Evolutionary conservation across 2,329 filamentous ascomycete species (phyloP).

Genomic region (Colletotrichum shisoi): DNA sequence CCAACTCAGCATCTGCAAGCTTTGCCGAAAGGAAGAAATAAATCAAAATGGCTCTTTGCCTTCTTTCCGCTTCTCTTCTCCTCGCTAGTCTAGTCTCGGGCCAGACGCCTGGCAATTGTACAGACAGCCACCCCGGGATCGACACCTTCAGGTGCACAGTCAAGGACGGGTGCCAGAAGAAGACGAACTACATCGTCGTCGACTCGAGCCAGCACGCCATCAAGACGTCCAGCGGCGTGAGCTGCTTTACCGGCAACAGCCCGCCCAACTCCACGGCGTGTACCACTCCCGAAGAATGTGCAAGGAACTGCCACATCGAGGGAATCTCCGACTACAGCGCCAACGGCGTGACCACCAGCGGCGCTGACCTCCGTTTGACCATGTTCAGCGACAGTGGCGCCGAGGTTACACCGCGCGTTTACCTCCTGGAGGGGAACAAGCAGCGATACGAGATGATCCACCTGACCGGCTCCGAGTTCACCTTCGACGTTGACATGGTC

Average conservation of each 20-base stretch:
- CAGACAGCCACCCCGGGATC: constrained; percentile 58
- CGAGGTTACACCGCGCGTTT: constrained; percentile 56
- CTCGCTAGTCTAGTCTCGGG: constrained; percentile 29
- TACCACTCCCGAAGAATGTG: constrained; percentile 56
- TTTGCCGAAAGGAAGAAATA: background rate
- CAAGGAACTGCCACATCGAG: constrained; percentile 60
- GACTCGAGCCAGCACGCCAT: constrained; percentile 56
- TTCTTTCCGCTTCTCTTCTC: constrained; percentile 32
- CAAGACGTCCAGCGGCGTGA: constrained; percentile 42
- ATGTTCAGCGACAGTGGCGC: constrained; percentile 42
- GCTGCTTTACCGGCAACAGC: constrained; percentile 43
- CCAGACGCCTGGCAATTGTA: constrained; percentile 38
- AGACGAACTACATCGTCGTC: constrained; percentile 60
- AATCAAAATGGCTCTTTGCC: constrained; percentile 27
- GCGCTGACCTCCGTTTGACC: constrained; percentile 43
- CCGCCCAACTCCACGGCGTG: constrained; percentile 52
- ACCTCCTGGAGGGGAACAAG: constrained; percentile 62
- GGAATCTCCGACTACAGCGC: constrained; percentile 56
- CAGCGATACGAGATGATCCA: constrained; percentile 66
- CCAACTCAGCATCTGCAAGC: constrained; percentile 21
- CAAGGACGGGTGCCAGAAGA: constrained; percentile 55
- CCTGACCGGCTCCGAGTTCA: constrained; percentile 67
- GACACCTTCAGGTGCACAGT: constrained; percentile 61
- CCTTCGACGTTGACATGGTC: constrained; percentile 71
- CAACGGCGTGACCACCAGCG: constrained; percentile 45